Evolutionary conservation across 495 filamentous ascomycete genomes (phyloP), one percentile per base, ranked within the genome.

Genomic region (Neurospora sp.): DNA sequence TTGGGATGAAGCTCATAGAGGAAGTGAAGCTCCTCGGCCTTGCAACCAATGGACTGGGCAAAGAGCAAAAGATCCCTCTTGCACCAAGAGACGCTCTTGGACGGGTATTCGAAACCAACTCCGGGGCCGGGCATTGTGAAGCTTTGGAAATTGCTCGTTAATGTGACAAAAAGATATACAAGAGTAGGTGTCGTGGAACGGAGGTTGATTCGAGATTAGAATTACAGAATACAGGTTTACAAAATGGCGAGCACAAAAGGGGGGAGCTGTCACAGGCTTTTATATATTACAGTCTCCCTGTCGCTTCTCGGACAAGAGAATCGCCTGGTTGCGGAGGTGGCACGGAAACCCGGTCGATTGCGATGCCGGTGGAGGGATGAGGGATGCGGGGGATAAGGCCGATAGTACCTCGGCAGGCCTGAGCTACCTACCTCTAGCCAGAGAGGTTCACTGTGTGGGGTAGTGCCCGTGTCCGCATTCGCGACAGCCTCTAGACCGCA

Each of bases 51-150:
- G 82, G 91, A 93, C 82, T 93, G 91, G 42, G 94, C 93, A 80
- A 97, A 97, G 38, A 97, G 88, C 76, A 97, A 85, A 35, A 90
- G 88, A 85, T 97, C 94, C 54, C 94, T 88, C 88, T 96, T 94
- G 76, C 92, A 83, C 94, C 93, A 97, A 76, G 90, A 87, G 5
- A 97, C 93, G 77, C 89, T 87, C 77, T 87, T 80, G 46, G 89
- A 76, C 70, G 92, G 91, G 79, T 91, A 95, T 83, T 95, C 90
- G 83, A 93, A 92, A 75, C 93, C 93, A 78, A 86, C 91, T 77
- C 92, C 93, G 76, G 92, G 91, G 69, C 85, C 84, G 73, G 81
- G 78, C 84, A 86, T 86, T 31, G 75, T 83, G 74, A 44, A 60
- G 11, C 70, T 42, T 40, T 27, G 18, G 14, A 18, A 31, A 23